These are phyloP conservation scores for Nissolia schottii DNA, from an alignment of 306 rosid species.

Conservation along the genomic window DNA sequence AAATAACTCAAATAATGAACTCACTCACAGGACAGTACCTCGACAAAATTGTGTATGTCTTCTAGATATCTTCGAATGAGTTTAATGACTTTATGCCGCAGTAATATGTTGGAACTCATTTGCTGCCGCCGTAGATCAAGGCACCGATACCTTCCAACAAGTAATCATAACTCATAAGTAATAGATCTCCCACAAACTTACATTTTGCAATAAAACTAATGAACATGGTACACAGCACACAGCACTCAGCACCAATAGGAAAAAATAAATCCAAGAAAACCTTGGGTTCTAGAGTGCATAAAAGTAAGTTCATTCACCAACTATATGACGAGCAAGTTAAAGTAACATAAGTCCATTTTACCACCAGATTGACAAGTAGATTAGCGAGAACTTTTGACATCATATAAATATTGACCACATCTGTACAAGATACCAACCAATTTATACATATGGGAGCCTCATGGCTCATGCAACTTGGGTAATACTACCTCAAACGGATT, in stretches of 20 bases:
- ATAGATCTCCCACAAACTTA: slow-evolving; percentile 9
- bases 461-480: not conserved
- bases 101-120: slow-evolving; percentile 77
- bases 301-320: not conserved
- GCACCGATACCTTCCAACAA: slow-evolving; percentile 67
- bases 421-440: not conserved
- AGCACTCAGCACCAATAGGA: not conserved
- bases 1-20: slow-evolving; percentile 1
- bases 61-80: slow-evolving; percentile 83
- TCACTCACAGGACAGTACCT: slow-evolving; percentile 55
- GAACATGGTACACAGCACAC: not conserved
- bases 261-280: not conserved
- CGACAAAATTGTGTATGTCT: slow-evolving; percentile 82
- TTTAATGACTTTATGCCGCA: slow-evolving; percentile 86
- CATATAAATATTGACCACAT: not conserved
- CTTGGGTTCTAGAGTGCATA: no score
- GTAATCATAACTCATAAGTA: slow-evolving; percentile 22
- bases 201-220: not conserved
- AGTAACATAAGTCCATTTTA: not conserved
- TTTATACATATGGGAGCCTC: not conserved
- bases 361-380: not conserved
- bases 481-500: slow-evolving; percentile 83
- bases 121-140: slow-evolving; percentile 86
- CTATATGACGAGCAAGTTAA: not conserved
- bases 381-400: not conserved